Evolutionary conservation across 1,284 basidiomycete species (phyloP), one percentile per base, ranked within the genome.

Genomic region (Sporisorium sorghi): DNA sequence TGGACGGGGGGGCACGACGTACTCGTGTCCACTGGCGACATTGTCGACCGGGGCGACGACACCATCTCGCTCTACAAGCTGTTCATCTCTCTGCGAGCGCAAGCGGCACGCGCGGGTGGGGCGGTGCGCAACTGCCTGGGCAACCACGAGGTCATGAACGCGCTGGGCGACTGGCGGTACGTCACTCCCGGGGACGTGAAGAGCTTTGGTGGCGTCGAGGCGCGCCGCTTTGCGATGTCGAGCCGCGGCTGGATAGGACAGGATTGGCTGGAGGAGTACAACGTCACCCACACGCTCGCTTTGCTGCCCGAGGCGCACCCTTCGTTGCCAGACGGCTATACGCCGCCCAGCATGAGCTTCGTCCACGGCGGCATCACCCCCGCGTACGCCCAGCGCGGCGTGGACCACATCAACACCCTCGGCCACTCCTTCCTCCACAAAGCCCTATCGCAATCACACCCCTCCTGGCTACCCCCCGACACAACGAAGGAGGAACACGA

Each of bases 121-220:
- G 46, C 62, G 14, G 83, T 84, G 3, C 33, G 52, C 5, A 79
- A 80, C 26, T 55, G 75, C 30, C 32, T 79, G 8, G 80, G 80
- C 17, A 82, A 82, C 40, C 79, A 80, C 40, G 79, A 80, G 51
- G 24, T 83, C 21, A 83, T 84, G 85, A 85, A 85, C 48, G 82
- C 81, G 0, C 49, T 86, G 28, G 77, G 79, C 8, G 86, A 87
- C 64, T 86, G 85, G 85, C 60, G 86, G 1, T 86, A 86, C 35
- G 86, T 86, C 7, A 86, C 85, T 0, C 51, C 63, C 11, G 82
- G 83, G 11, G 86, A 87, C 59, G 80, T 86, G 5, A 71, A 69
- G 5, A 79, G 80, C 8, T 85, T 85, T 30, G 82, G 85, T 12
- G 82, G 82, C 0, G 21, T 48, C 0, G 35, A 61, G 2, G 71